Base-by-base conservation (phyloP, 805 yeast genomes). In the Cyberlindnera euphorbiae region DNA sequence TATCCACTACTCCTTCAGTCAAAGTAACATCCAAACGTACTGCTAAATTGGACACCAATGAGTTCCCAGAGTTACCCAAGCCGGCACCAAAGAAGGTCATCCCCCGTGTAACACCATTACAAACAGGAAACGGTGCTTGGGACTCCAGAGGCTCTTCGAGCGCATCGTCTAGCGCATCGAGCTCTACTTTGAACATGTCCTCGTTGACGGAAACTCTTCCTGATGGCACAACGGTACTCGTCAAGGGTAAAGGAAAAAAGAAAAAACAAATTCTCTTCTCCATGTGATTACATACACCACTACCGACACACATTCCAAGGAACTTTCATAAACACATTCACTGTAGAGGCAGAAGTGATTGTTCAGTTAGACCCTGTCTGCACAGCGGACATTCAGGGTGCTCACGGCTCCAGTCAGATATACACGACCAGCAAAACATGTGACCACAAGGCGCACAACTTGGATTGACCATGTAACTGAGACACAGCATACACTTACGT, bases 391-490 rank as follows among this genome's bases (percentile, higher is more conserved):
- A 90, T 53, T 88, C 96, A 0, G 87, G 80, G 41, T 73, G 65
- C 46, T 88, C 96, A 44, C 86, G 68, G 40, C 88, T 76, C 97
- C 97, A 90, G 49, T 84, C 95, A 6, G 78, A 69, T 5, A 88
- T 77, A 56, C 97, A 90, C 6, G 66, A 68, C 97, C 97, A 90
- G 60, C 98, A 90, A 58, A 85, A 90, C 12, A 86, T 39, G 57
- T 90, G 98, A 0, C 97, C 98, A 60, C 98, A 90, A 5, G 79
- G 74, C 0, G 95, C 87, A 42, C 85, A 75, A 1, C 95, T 67
- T 5, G 98, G 97, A 43, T 84, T 75, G 2, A 62, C 67, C 93
- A 90, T 84, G 12, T 72, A 67, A 8, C 83, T 79, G 17, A 90
- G 67, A 56, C 98, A 90, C 15, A 93, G 67, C 71, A 88, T 82